phyloP scores from a whole-genome alignment of 495 filamentous ascomycete genomes.

The Aspergillus sclerotiicarbonarius region DNA sequence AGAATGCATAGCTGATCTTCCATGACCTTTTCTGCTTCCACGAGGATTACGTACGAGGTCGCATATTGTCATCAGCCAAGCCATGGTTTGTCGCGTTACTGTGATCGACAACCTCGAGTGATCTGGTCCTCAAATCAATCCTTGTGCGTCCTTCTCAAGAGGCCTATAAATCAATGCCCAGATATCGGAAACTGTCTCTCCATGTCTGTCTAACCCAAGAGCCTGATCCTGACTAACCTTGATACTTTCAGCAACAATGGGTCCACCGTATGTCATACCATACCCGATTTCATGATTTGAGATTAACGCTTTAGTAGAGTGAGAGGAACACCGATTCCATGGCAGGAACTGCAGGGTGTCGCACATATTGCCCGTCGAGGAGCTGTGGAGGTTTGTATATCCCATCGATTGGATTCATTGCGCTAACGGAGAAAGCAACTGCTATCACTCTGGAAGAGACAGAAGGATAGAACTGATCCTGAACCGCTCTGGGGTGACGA shows the following conservation, averaged over 20 bases:
- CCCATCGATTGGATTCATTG: neutral
- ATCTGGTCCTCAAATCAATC: neutral
- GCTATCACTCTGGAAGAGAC: neutral
- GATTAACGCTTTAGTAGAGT: neutral
- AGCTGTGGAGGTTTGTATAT: neutral
- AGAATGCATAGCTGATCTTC: neutral
- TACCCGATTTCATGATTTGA: neutral
- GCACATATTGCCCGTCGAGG: neutral
- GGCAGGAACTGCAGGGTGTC: neutral
- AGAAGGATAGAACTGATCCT: neutral
- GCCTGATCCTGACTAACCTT: neutral
- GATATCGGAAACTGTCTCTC: neutral
- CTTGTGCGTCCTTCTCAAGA: neutral
- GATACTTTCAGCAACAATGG: neutral
- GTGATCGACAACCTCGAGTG: neutral
- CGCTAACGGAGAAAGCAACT: neutral
- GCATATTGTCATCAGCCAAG: neutral
- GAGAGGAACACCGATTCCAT: neutral
- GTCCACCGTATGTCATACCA: neutral
- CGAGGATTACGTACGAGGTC: neutral
- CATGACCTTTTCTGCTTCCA: neutral
- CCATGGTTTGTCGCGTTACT: neutral
- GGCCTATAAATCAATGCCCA: neutral
- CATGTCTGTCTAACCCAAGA: neutral
- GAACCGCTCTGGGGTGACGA: conserved; percentile 1